A percentile compares a stretch with the other conserved stretches of the same genome.
Conservation (phyloP, 352 stramenopile genomes). For the Phytopythium oedochilum region DNA sequence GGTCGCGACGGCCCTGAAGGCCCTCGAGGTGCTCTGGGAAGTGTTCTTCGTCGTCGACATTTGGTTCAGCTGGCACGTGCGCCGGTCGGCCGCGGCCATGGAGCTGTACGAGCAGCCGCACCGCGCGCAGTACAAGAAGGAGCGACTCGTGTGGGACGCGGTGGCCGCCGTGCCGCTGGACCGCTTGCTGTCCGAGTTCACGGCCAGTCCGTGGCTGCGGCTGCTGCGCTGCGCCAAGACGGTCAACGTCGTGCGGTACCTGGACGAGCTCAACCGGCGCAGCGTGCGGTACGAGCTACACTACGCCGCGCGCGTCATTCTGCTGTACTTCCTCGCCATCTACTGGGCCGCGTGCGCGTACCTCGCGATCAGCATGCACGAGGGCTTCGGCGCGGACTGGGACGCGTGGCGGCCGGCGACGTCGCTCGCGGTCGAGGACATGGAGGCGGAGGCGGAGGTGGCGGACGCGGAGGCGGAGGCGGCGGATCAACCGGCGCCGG, state of each 20-base stretch:
- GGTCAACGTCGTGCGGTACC: slow-evolving; percentile 42
- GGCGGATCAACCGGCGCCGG: slow-evolving; percentile 27
- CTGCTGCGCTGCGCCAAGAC: slow-evolving; percentile 46
- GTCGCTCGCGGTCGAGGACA: slow-evolving; percentile 26
- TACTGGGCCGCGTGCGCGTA: slow-evolving; percentile 60
- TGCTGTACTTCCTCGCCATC: slow-evolving; percentile 53
- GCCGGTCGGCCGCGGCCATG: slow-evolving; percentile 24
- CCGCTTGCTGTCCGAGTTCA: slow-evolving; percentile 30
- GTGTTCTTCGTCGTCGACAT: slow-evolving; percentile 43
- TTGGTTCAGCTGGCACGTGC: slow-evolving; percentile 41
- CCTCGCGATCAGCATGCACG: slow-evolving; percentile 27
- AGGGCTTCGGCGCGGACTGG: slow-evolving; percentile 45
- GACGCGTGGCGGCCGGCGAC: slow-evolving; percentile 41
- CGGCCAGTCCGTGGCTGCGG: slow-evolving; percentile 18
- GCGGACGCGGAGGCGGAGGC: no score
- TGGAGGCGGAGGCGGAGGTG: no score
- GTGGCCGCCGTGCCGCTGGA: slow-evolving; percentile 35
- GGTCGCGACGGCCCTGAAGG: slow-evolving; percentile 11
- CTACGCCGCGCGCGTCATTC: slow-evolving; percentile 43
- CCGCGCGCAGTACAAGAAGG: slow-evolving; percentile 27
- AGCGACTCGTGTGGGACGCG: slow-evolving; percentile 38
- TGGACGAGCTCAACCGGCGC: slow-evolving; percentile 53
- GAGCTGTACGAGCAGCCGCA: slow-evolving; percentile 52
- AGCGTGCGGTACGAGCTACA: slow-evolving; percentile 45
- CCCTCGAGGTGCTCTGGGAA: slow-evolving; percentile 26